phyloP scores from a whole-genome alignment of 2,329 filamentous ascomycete species.

The Colletotrichum sp. region DNA sequence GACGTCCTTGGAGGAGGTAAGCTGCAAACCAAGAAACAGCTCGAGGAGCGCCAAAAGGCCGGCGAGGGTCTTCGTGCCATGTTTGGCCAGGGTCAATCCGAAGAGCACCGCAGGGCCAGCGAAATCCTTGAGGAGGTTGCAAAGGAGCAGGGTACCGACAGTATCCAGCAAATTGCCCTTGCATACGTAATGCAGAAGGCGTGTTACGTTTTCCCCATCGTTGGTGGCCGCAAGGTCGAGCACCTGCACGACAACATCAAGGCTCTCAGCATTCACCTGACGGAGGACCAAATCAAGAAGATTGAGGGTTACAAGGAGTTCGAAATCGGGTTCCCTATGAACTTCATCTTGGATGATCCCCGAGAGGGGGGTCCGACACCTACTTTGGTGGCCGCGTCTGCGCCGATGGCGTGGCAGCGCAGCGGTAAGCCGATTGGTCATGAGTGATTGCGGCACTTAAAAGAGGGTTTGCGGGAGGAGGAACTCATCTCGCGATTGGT shows the following conservation, averaged over 20 bases:
- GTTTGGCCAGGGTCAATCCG: constrained; percentile 39
- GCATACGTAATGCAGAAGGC: constrained; percentile 58
- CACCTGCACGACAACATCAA: constrained; percentile 61
- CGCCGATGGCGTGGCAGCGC: constrained; percentile 14
- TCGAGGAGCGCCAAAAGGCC: constrained; percentile 31
- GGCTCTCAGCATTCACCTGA: constrained; percentile 54
- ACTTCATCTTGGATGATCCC: constrained; percentile 39
- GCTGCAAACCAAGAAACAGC: constrained; percentile 46
- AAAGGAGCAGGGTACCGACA: constrained; percentile 55
- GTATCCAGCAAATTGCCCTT: constrained; percentile 64
- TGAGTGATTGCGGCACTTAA: not conserved
- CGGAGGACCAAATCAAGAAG: constrained; percentile 55
- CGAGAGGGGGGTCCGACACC: constrained; percentile 11
- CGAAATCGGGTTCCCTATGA: constrained; percentile 60
- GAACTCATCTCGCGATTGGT: not conserved
- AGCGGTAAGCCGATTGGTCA: constrained; percentile 13
- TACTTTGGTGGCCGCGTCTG: constrained; percentile 3
- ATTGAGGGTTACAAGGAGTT: constrained; percentile 60
- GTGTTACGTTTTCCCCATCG: constrained; percentile 57
- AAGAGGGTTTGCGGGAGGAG: not conserved
- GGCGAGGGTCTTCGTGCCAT: constrained; percentile 45
- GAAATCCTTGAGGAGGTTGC: constrained; percentile 66
- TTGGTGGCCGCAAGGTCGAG: constrained; percentile 57
- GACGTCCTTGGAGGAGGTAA: constrained; percentile 60
- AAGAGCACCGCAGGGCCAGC: constrained; percentile 56